phyloP scores from a whole-genome alignment of 73 alveolate species.

The Symbiodinium pilosum region DNA sequence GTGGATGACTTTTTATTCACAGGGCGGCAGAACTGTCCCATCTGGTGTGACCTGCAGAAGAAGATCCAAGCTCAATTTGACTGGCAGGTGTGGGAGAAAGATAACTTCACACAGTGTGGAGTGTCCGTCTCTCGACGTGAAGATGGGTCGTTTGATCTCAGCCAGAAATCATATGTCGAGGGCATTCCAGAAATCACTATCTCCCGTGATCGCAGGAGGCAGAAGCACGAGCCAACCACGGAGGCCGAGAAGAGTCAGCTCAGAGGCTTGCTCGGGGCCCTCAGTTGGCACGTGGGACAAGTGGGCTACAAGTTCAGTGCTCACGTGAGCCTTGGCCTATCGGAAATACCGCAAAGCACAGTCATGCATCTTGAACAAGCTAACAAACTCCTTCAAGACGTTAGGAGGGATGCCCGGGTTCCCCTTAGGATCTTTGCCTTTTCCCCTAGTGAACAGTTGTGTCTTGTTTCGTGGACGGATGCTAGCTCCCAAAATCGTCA shows the following conservation, averaged over 20 bases:
- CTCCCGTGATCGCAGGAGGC: neutral
- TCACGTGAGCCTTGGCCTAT: neutral
- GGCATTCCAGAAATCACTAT: neutral
- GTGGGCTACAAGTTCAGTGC: conserved; percentile 18
- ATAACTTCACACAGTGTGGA: no score
- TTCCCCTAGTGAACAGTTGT: neutral
- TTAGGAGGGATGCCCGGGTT: neutral
- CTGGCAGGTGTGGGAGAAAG: conserved; percentile 35
- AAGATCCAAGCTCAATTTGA: neutral
- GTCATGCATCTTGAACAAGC: neutral
- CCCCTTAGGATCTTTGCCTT: neutral
- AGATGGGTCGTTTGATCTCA: neutral
- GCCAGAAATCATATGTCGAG: neutral
- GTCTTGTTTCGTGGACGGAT: neutral
- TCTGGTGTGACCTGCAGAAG: neutral
- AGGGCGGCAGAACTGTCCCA: neutral
- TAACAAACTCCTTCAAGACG: neutral
- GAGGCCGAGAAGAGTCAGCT: conserved; percentile 7
- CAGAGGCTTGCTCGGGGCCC: conserved; percentile 1
- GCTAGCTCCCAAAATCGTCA: neutral
- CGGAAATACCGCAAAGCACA: neutral
- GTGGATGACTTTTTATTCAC: conserved; percentile 31
- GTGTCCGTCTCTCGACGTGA: no score
- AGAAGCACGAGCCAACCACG: neutral
- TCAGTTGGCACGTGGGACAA: conserved; percentile 36